Evolutionary conservation across 441 rosid genomes (phyloP), one percentile per base, ranked within the genome.

Genomic region (Populus hybrid): DNA sequence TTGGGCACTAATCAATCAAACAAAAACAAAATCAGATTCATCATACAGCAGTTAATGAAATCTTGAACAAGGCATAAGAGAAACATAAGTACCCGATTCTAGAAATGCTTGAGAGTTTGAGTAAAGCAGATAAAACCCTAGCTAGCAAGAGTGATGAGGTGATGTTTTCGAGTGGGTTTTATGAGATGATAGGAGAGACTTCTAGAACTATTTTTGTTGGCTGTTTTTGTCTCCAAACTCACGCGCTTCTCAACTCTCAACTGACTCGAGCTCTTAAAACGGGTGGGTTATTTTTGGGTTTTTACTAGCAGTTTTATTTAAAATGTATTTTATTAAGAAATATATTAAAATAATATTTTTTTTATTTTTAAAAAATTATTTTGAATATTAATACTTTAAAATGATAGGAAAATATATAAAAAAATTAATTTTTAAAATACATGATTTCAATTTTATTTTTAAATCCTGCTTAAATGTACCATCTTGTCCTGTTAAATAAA

Each of bases 141-240:
- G 57, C 20, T 14, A 12, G 67, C 28, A 32, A 0, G 1, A 3
- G 10, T 30, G 18, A 53, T 34, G 24, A 0, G 0, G 34, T 9
- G n/a, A 24, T 14, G 30, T 23, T 10, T 1, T 20, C 42, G 59
- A 72, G 57, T 8, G 24, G 79, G 65, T 38, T 75, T 82, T 77
- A 75, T 53, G 16, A 59, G 70, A 42, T 77, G 73, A 81, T 64
- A 75, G 70, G 82, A 75, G 89, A 83, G 81, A 75, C 81, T 83
- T 85, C 86, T 80, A 85, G 86, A 87, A 80, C 71, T 28, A 81
- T 71, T 23, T 34, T 59, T 23, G 34, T 59, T 16, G 10, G 74
- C 34, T 1, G 70, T 40, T 10, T 34, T 40, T 40, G 50, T 40
- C 50, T 40, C 50, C 50, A 61, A 11, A 69, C 0, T 61, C 79